These are phyloP conservation scores for Russula lepida DNA, from an alignment of 768 basidiomycete genomes.

Conservation along the genomic window DNA sequence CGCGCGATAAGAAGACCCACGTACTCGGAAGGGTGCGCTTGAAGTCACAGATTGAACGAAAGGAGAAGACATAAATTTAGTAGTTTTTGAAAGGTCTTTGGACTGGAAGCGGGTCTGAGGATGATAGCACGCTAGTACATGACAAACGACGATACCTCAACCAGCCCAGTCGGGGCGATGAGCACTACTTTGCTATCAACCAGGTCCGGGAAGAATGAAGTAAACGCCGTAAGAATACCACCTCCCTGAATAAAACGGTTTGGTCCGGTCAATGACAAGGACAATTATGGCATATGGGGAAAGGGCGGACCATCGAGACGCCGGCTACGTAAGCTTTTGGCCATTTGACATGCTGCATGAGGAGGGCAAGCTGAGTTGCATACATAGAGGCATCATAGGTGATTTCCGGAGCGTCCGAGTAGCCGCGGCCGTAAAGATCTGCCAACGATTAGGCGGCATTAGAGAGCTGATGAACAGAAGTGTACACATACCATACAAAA, in stretches of 20 bases:
- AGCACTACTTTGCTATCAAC: slow-evolving; percentile 57
- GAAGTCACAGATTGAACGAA: slow-evolving; percentile 60
- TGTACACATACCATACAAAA: slow-evolving; percentile 53
- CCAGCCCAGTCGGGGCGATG: slow-evolving; percentile 60
- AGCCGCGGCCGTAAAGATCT: slow-evolving; percentile 80
- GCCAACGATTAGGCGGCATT: background rate
- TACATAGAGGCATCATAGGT: slow-evolving; percentile 59
- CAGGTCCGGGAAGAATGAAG: slow-evolving; percentile 61
- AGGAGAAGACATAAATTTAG: slow-evolving; percentile 72
- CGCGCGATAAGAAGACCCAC: slow-evolving; percentile 20
- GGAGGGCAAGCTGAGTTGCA: slow-evolving; percentile 70
- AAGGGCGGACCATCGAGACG: slow-evolving; percentile 58
- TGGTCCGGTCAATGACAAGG: background rate
- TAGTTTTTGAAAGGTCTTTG: slow-evolving; percentile 59
- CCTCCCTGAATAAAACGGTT: slow-evolving; percentile 46
- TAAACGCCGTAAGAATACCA: slow-evolving; percentile 62
- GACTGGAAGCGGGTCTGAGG: slow-evolving; percentile 31
- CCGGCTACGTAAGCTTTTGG: slow-evolving; percentile 55
- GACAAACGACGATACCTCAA: slow-evolving; percentile 39
- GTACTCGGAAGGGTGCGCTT: slow-evolving; percentile 52
- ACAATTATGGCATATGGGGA: background rate
- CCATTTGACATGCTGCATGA: slow-evolving; percentile 75
- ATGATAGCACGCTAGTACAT: background rate
- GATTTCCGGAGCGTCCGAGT: slow-evolving; percentile 69
- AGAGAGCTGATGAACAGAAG: background rate